Evolutionary conservation across 2,329 filamentous ascomycete genomes (phyloP), one percentile per base, ranked within the genome.

Genomic region (Proliferodiscus dingleyae): DNA sequence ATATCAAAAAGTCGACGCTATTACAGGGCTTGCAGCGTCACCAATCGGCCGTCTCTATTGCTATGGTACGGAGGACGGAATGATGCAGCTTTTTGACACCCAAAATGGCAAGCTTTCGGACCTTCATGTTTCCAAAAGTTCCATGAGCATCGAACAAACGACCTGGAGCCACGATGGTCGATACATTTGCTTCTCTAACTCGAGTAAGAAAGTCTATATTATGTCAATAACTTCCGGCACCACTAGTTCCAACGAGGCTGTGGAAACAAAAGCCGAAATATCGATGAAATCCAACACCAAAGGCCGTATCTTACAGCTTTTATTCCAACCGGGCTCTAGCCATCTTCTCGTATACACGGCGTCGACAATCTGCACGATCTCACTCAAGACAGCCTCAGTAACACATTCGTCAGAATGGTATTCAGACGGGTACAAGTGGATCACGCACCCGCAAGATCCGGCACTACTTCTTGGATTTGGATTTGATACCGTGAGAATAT

Each of bases 21-120:
- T 62, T 15, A 63, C 56, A 8, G 48, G 50, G 2, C 42, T 62
- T 13, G 36, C 52, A 23, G 39, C 28, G 4, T 30, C 24, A 10
- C 16, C 39, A 32, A 29, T 18, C 21, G 26, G 39, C 9, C 26
- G 24, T 10, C 10, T 41, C 24, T 41, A 41, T 21, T 41, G 39
- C 26, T 32, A 11, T 16, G 39, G 39, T 33, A 41, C 39, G 3
- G 39, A 41, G 26, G 6, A 41, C 10, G 39, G 39, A 30, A 41
- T 15, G 19, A 28, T 30, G 18, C 2, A 11, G 7, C 16, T 41
- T 6, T 41, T 10, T n/a, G 39, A 41, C 4, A 18, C 29, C 16
- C 10, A 29, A 30, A 16, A 11, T 7, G 39, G 39, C 3, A 8
- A 30, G 15, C 8, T 41, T 19, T 18, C n/a, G 11, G 26, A 41